Percentiles rank a stretch among this genome's conserved stretches.
These are phyloP conservation scores for Ajuga chamaepitys DNA, from an alignment of 257 asterid genomes.

Conservation along the genomic window DNA sequence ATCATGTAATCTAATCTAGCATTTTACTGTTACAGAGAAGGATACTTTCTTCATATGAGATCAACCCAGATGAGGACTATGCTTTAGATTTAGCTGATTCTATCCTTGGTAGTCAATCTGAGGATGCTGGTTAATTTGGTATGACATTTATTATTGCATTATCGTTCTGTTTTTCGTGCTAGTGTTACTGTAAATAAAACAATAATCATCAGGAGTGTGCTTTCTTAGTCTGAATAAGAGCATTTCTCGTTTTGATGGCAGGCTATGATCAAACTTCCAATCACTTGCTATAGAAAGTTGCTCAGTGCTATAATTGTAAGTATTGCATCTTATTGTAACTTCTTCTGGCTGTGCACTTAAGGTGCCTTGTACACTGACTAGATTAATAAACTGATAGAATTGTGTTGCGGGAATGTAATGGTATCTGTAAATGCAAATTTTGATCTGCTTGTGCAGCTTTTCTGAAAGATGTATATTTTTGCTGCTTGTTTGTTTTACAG, in stretches of 20 bases:
- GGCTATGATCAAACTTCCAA: slow-evolving; percentile 16
- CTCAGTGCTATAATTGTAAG: slow-evolving; percentile 25
- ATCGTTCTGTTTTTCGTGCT: neutral
- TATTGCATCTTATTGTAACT: slow-evolving; percentile 17
- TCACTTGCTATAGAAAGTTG: slow-evolving; percentile 16
- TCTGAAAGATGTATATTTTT: neutral
- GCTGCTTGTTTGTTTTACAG: neutral
- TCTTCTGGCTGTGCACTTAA: slow-evolving; percentile 18
- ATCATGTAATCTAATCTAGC: slow-evolving; percentile 3
- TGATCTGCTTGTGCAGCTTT: slow-evolving; percentile 22
- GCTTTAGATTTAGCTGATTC: slow-evolving; percentile 25
- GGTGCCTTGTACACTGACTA: slow-evolving; percentile 31
- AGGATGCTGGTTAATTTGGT: slow-evolving; percentile 27
- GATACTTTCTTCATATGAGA: slow-evolving; percentile 51
- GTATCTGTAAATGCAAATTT: slow-evolving; percentile 41
- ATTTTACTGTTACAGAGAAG: slow-evolving; percentile 34
- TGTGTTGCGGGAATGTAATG: slow-evolving; percentile 34
- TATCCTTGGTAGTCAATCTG: slow-evolving; percentile 27
- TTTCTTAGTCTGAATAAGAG: slow-evolving; percentile 10
- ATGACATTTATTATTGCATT: neutral
- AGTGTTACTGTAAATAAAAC: neutral
- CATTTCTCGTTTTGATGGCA: slow-evolving; percentile 9
- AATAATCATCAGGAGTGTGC: neutral
- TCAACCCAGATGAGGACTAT: slow-evolving; percentile 31
- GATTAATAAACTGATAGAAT: slow-evolving; percentile 28